A percentile compares a stretch with the other conserved stretches of the same genome.
Conservation (phyloP, 2,329 filamentous ascomycete species). For the Penicillium sclerotigenum region DNA sequence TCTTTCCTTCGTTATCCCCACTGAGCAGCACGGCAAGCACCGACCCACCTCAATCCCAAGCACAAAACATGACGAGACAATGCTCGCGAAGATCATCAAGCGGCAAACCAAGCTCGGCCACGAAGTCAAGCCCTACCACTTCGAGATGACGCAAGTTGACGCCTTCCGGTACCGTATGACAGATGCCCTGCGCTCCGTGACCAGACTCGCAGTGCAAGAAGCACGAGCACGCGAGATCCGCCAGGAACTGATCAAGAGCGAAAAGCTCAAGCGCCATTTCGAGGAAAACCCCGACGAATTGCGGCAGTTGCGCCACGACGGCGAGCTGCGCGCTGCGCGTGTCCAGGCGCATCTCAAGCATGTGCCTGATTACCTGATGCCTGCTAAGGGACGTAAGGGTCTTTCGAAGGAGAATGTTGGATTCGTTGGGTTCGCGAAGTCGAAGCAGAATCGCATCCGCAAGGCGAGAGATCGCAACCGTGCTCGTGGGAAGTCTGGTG, state of each 20-base stretch:
- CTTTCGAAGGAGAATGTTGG: constrained; percentile 65
- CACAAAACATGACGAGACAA: constrained; percentile 77
- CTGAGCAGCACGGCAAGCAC: constrained; percentile 80
- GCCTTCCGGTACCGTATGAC: constrained; percentile 93
- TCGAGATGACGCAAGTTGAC: constrained; percentile 91
- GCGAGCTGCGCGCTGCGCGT: constrained; percentile 76
- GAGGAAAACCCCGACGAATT: constrained; percentile 94
- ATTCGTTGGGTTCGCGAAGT: constrained; percentile 65
- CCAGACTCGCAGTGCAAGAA: constrained; percentile 83
- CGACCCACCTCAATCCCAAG: constrained; percentile 75
- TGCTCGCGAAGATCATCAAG: constrained; percentile 74
- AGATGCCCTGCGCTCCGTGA: constrained; percentile 86
- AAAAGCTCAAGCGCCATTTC: constrained; percentile 92
- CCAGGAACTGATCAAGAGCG: constrained; percentile 85
- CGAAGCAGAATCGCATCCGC: constrained; percentile 51
- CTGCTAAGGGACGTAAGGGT: constrained; percentile 69
- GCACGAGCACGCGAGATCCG: constrained; percentile 83
- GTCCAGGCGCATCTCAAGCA: constrained; percentile 89
- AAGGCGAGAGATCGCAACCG: constrained; percentile 48
- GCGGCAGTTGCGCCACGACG: constrained; percentile 82
- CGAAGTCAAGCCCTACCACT: constrained; percentile 84
- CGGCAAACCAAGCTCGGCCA: constrained; percentile 75
- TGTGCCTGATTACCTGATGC: constrained; percentile 89
- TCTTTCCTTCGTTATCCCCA: constrained; percentile 88
- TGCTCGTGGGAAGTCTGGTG: constrained; percentile 43